Conservation (phyloP, 1,284 basidiomycete genomes). For the Papiliotrema terrestris region DNA sequence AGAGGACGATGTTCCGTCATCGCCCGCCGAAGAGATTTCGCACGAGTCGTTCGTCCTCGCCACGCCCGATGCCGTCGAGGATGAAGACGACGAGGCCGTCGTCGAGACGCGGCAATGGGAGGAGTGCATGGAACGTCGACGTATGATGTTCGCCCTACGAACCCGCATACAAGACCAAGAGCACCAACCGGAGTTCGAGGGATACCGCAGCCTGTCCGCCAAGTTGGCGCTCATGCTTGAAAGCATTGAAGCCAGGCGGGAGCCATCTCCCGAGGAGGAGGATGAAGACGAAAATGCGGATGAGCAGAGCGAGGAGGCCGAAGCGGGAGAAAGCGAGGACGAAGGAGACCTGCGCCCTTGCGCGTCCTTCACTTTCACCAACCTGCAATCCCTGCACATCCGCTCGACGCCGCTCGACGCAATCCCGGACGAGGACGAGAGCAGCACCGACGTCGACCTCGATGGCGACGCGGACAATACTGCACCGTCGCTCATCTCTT, state of each 20-base stretch:
- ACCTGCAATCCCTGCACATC: constrained; percentile 1
- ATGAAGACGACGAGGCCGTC: constrained; percentile 13
- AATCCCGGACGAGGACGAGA: not conserved
- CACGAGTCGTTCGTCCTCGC: constrained; percentile 12
- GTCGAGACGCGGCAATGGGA: constrained; percentile 33
- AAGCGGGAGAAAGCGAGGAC: not conserved
- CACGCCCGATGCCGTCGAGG: constrained; percentile 12
- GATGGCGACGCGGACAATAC: not conserved
- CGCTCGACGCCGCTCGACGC: not conserved
- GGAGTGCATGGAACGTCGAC: constrained; percentile 38
- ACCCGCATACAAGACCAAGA: constrained; percentile 11
- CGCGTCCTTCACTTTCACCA: constrained; percentile 1
- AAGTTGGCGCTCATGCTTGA: constrained; percentile 33
- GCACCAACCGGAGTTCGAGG: constrained; percentile 40
- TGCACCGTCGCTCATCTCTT: constrained; percentile 1
- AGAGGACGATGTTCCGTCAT: constrained; percentile 5
- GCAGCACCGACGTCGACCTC: not conserved
- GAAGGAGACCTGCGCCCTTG: not conserved
- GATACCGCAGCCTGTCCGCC: constrained; percentile 41
- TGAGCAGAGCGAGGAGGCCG: not conserved
- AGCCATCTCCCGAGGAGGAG: not conserved
- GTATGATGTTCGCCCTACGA: constrained; percentile 46
- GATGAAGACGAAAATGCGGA: constrained; percentile 2
- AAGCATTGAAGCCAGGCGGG: constrained; percentile 10
- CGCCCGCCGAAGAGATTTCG: constrained; percentile 9